Conservation (phyloP, 768 basidiomycete species). For the Trametes cubensis region DNA sequence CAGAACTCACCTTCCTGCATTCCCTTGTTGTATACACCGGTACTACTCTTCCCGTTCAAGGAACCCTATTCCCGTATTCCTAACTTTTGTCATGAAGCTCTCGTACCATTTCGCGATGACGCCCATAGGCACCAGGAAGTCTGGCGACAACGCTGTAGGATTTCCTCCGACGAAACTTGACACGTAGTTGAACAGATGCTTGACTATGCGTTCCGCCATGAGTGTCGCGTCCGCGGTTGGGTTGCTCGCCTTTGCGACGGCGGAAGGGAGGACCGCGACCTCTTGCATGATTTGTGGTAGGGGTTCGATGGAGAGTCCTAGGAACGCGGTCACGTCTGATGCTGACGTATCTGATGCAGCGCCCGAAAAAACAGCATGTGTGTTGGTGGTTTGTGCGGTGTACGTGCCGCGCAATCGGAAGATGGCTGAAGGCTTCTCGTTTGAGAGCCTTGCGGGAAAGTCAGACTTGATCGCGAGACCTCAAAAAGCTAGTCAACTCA, state of each 20-base stretch:
- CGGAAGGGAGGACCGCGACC: constrained; percentile 48
- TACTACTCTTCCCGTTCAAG: constrained; percentile 23
- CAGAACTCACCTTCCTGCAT: background rate
- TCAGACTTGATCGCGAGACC: background rate
- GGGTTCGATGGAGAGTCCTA: constrained; percentile 83
- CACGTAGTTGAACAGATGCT: constrained; percentile 44
- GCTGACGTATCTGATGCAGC: constrained; percentile 27
- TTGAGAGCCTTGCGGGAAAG: constrained; percentile 64
- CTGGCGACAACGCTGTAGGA: constrained; percentile 15
- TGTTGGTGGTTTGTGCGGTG: constrained; percentile 37
- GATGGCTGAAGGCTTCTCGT: constrained; percentile 88
- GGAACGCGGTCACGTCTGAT: constrained; percentile 63
- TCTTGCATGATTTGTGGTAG: constrained; percentile 62
- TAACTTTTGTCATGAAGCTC: constrained; percentile 24
- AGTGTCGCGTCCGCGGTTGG: constrained; percentile 47
- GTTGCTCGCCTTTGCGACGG: constrained; percentile 24
- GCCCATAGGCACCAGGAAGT: constrained; percentile 24
- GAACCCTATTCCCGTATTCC: constrained; percentile 25
- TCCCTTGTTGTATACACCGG: background rate
- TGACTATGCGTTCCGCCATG: constrained; percentile 70
- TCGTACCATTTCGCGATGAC: constrained; percentile 30
- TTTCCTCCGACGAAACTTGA: constrained; percentile 27
- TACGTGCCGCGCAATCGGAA: constrained; percentile 78
- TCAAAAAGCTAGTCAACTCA: constrained; percentile 39
- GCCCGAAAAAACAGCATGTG: constrained; percentile 37